A percentile compares a stretch with the other conserved stretches of the same genome.
Conservation (phyloP, 2,329 filamentous ascomycete genomes). For the Xylaria sp. region DNA sequence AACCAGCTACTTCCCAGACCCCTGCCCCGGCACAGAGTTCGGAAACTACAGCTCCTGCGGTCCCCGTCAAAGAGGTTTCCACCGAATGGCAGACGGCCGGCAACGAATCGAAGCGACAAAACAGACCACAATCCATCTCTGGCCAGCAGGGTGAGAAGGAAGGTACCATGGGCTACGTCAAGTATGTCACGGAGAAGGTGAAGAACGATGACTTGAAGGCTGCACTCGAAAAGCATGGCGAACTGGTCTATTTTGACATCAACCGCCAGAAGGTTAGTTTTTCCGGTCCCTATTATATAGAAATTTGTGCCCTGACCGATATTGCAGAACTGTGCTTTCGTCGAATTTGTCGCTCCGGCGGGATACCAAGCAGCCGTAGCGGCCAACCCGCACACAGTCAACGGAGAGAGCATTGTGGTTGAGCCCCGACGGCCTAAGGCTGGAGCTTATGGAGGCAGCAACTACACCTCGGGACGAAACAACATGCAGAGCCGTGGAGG, state of each 20-base stretch:
- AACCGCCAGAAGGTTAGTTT: conserved; percentile 77
- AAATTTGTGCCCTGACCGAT: conserved; percentile 31
- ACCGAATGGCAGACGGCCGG: conserved; percentile 89
- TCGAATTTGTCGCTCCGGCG: conserved; percentile 82
- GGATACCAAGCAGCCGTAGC: conserved; percentile 82
- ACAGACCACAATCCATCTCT: conserved; percentile 69
- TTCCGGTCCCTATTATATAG: background rate
- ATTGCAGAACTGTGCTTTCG: conserved; percentile 88
- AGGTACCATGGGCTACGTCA: conserved; percentile 84
- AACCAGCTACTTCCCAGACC: conserved; percentile 45
- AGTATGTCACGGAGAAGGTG: conserved; percentile 91
- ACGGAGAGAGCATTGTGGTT: conserved; percentile 79
- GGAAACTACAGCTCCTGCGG: conserved; percentile 38
- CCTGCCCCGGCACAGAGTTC: conserved; percentile 46
- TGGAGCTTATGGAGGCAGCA: conserved; percentile 69
- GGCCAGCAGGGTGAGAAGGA: conserved; percentile 68
- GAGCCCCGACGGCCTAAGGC: conserved; percentile 86
- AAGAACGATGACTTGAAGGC: conserved; percentile 72
- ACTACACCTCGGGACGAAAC: conserved; percentile 65
- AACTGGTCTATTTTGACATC: conserved; percentile 74
- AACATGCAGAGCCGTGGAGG: conserved; percentile 61
- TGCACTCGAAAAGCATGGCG: conserved; percentile 71
- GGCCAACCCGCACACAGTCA: conserved; percentile 84
- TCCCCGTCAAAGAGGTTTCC: conserved; percentile 56
- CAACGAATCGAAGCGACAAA: conserved; percentile 81